Base-by-base conservation (phyloP, 2,329 filamentous ascomycete species). In the Exophiala sideris region DNA sequence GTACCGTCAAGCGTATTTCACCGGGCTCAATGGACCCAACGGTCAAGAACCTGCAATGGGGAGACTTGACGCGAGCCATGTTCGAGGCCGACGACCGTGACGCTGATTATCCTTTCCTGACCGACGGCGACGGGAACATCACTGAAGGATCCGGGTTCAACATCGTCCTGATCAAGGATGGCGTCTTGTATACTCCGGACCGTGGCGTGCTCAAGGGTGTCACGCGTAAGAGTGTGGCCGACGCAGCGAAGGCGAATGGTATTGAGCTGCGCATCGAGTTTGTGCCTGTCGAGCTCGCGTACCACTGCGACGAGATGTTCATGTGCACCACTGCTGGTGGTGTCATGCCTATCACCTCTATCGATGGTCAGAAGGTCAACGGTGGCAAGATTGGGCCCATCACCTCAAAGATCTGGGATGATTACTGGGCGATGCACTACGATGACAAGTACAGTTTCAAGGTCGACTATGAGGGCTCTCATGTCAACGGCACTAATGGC, bases 251-350 rank as follows among this genome's bases (percentile, higher is more conserved):
- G 1, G 52, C 53, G 0, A 63, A 67, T 2, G 68, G 67, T 0
- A 57, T 73, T 35, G 67, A 72, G 21, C 64, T 75, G 4, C 69
- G 66, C 3, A 49, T 73, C 24, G 72, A 77, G 60, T 54, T 68
- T 21, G 73, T 79, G 3, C 75, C 76, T 0, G 65, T 76, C 0
- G 68, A 74, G 11, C 8, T 68, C 34, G 69, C 66, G 0, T 79
- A 78, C 44, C 47, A 70, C 5, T 65, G 67, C 0, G 77, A 80
- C 52, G 78, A 80, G 65, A 70, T 79, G 3, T 73, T 80, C 29
- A 79, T 79, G 76, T 78, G 71, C 55, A 80, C 77, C 0, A 80
- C 78, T 11, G 77, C 78, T 0, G 78, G 78, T 1, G 78, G 78
- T 0, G 71, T 80, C 14, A 80, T 80, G 77, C 77, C 77, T 0